phyloP scores from a whole-genome alignment of 106 monocot species.

The Allium fistulosum region DNA sequence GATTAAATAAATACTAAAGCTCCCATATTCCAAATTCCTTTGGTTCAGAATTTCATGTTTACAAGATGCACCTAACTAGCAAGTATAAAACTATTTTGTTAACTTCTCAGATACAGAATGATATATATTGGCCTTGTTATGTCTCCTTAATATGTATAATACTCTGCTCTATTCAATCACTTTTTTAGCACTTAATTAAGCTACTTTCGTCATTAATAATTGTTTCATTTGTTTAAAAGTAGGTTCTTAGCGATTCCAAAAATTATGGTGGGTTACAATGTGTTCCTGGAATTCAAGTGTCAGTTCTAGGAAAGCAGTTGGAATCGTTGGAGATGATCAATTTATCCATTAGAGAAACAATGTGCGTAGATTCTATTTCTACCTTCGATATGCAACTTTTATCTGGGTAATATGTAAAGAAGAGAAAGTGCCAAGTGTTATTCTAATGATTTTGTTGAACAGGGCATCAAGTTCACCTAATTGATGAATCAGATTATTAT shows the following conservation, averaged over 20 bases:
- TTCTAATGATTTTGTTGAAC: too few species aligned
- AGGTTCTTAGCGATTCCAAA: slow-evolving; percentile 56
- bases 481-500: too few species aligned
- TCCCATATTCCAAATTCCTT: neutral
- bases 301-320: slow-evolving; percentile 61
- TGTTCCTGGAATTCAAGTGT: slow-evolving; percentile 43
- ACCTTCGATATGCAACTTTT: neutral
- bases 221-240: neutral
- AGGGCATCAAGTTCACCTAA: too few species aligned
- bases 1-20: neutral
- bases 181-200: neutral
- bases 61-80: too few species aligned
- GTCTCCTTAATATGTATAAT: neutral
- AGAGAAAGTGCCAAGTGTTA: too few species aligned
- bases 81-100: too few species aligned
- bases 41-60: too few species aligned
- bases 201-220: neutral
- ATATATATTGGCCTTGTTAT: neutral
- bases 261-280: slow-evolving; percentile 52
- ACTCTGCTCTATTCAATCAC: neutral
- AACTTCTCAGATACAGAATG: too few species aligned
- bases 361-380: slow-evolving; percentile 36
- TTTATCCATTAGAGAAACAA: slow-evolving; percentile 35
- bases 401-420: too few species aligned
- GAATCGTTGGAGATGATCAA: slow-evolving; percentile 50